A percentile compares a stretch with the other conserved stretches of the same genome.
These are phyloP conservation scores for Calonectria henricotiae DNA, from an alignment of 2,329 filamentous ascomycete genomes.

Conservation along the genomic window DNA sequence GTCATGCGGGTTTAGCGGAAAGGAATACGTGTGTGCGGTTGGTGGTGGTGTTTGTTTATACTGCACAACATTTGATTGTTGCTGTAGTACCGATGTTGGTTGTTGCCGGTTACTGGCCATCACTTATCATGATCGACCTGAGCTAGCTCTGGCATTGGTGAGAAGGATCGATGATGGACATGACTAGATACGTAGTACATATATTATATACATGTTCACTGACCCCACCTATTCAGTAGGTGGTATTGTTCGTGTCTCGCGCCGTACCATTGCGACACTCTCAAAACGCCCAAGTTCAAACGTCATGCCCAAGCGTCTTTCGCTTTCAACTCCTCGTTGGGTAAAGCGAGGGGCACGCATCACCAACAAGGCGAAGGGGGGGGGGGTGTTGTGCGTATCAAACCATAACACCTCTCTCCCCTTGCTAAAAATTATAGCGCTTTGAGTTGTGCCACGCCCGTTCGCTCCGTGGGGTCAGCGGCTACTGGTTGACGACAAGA, in stretches of 20 bases:
- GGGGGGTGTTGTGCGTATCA: too few species aligned
- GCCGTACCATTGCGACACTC: not conserved
- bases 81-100: not conserved
- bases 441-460: not conserved
- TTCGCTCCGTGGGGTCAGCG: not conserved
- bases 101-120: not conserved
- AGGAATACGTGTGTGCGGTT: not conserved
- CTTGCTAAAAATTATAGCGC: not conserved
- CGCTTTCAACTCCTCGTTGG: not conserved
- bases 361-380: not conserved
- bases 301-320: not conserved
- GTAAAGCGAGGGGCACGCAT: not conserved
- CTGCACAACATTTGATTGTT: not conserved
- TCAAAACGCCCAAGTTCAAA: not conserved
- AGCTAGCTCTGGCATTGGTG: not conserved
- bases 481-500: not conserved
- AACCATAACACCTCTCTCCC: not conserved
- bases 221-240: not conserved
- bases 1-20: not conserved
- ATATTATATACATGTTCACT: not conserved
- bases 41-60: not conserved
- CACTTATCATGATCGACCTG: not conserved
- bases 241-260: not conserved
- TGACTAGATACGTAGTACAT: too few species aligned
- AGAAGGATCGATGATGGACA: not conserved